Evolutionary conservation across 1,139 yeast genomes (phyloP).

Genomic region (Saccharomyces hybrid): DNA sequence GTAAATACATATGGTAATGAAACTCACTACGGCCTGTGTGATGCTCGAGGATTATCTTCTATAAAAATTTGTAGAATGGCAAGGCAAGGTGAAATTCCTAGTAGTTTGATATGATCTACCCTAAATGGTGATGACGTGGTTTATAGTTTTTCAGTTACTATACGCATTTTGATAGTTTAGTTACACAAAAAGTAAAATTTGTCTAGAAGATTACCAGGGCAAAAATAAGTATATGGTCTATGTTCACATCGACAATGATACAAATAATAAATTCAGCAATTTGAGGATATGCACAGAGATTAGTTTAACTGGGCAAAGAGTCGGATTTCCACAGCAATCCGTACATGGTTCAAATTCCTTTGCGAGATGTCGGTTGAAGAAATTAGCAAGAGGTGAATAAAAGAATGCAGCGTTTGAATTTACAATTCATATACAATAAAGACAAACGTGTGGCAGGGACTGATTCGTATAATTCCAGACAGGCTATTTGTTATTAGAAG

Average conservation of each 20-base stretch:
- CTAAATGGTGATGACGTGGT: background rate
- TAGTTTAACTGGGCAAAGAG: background rate
- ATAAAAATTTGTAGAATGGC: background rate
- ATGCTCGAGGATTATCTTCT: background rate
- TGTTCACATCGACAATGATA: background rate
- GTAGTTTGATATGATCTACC: background rate
- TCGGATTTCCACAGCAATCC: background rate
- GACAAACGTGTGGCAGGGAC: background rate
- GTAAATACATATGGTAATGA: background rate
- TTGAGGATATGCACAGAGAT: background rate
- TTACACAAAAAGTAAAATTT: background rate
- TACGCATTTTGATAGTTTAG: background rate
- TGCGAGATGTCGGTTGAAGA: background rate
- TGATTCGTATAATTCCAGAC: background rate
- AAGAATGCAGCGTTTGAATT: background rate
- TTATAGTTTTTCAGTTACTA: background rate
- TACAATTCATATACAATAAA: background rate
- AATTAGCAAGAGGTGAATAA: background rate
- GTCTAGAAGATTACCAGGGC: background rate
- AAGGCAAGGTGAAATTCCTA: background rate
- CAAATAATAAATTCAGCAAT: background rate
- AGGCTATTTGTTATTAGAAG: background rate
- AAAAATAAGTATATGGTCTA: background rate
- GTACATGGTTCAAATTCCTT: background rate
- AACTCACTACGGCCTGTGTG: background rate